These are phyloP conservation scores for Rhynchosporium agropyri DNA, from an alignment of 2,329 filamentous ascomycete genomes.

Conservation along the genomic window DNA sequence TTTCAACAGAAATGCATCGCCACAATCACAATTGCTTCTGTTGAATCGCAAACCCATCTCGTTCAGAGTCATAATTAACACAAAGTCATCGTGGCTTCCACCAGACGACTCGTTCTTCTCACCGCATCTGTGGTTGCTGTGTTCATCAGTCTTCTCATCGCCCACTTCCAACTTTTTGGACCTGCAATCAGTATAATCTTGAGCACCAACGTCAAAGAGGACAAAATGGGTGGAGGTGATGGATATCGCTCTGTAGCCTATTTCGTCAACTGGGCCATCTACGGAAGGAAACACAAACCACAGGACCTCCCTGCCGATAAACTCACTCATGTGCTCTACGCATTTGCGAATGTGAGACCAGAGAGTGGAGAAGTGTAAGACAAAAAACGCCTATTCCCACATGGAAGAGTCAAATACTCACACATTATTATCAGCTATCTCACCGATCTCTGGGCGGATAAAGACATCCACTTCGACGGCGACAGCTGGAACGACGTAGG, in stretches of 20 bases:
- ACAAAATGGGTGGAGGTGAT: slow-evolving; percentile 37
- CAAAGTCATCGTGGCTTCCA: slow-evolving; percentile 25
- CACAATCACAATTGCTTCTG: slow-evolving; percentile 19
- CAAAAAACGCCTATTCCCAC: too few relatives aligned
- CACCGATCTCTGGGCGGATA: slow-evolving; percentile 66
- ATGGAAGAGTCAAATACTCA: background rate
- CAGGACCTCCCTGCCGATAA: slow-evolving; percentile 80
- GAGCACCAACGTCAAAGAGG: background rate
- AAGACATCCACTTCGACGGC: slow-evolving; percentile 59
- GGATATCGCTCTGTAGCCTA: slow-evolving; percentile 62
- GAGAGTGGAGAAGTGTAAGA: slow-evolving; percentile 77
- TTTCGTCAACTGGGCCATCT: slow-evolving; percentile 66
- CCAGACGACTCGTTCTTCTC: slow-evolving; percentile 19
- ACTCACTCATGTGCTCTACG: slow-evolving; percentile 86
- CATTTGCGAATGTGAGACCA: slow-evolving; percentile 83
- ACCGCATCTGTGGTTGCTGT: background rate
- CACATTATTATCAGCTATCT: slow-evolving; percentile 46
- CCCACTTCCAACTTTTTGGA: slow-evolving; percentile 28
- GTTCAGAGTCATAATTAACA: slow-evolving; percentile 2
- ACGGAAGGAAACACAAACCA: slow-evolving; percentile 81
- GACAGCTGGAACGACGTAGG: slow-evolving; percentile 72
- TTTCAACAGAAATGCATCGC: slow-evolving; percentile 20
- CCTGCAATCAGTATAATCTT: slow-evolving; percentile 3
- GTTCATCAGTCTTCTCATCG: slow-evolving; percentile 26
- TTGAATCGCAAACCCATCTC: slow-evolving; percentile 11